A percentile compares a stretch with the other conserved stretches of the same genome.
phyloP scores from a whole-genome alignment of 1,284 basidiomycete genomes.

The Ceratobasidium sp. region DNA sequence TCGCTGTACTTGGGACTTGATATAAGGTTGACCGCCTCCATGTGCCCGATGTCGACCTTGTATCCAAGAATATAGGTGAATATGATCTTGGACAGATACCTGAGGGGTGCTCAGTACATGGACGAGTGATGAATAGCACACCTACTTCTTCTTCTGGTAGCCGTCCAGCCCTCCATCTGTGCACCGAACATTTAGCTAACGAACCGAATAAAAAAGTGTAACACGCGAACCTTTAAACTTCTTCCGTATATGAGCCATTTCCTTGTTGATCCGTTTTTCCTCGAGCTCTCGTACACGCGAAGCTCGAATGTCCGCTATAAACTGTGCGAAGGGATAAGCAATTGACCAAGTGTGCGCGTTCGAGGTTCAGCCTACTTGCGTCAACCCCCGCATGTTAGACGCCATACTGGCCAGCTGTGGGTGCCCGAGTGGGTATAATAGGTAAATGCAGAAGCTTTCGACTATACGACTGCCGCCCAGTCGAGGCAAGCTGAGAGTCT shows the following conservation, averaged over 20 bases:
- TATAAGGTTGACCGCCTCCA: constrained; percentile 99
- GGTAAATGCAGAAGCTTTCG: not conserved
- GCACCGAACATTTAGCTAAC: constrained; percentile 27
- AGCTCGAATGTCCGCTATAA: constrained; percentile 97
- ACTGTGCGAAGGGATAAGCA: constrained; percentile 63
- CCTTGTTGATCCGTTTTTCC: constrained; percentile 98
- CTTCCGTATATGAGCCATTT: constrained; percentile 99
- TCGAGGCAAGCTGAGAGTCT: constrained; percentile 7
- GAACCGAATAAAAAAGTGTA: not conserved
- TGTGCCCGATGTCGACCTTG: constrained; percentile 98
- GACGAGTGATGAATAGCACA: constrained; percentile 48
- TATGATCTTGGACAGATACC: constrained; percentile 77
- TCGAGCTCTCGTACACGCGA: constrained; percentile 89
- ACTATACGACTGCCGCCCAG: not conserved
- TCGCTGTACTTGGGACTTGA: constrained; percentile 96
- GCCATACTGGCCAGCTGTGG: constrained; percentile 67
- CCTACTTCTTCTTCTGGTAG: constrained; percentile 98
- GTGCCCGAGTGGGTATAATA: not conserved
- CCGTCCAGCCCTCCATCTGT: constrained; percentile 96
- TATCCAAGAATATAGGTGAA: constrained; percentile 99
- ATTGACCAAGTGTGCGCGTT: constrained; percentile 15
- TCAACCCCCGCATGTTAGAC: constrained; percentile 86
- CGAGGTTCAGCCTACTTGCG: constrained; percentile 68
- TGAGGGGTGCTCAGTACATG: constrained; percentile 47
- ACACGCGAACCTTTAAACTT: constrained; percentile 88